A percentile compares a stretch with the other conserved stretches of the same genome.
Evolutionary conservation across 805 yeast genomes (phyloP).

Genomic region (Peterozyma xylosa): DNA sequence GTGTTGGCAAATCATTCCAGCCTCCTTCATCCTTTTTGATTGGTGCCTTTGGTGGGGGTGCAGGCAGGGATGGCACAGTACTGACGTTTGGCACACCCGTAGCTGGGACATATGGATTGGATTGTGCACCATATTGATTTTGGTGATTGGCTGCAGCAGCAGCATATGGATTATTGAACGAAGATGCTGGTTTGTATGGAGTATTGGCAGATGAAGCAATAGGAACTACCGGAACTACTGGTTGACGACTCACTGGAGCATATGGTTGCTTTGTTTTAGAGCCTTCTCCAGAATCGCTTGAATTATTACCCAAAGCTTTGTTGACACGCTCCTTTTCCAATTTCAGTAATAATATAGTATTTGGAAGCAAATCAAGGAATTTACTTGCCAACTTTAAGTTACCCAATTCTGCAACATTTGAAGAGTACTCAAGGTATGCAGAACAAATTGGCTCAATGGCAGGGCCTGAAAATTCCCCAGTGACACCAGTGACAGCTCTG

Average conservation of each 20-base stretch:
- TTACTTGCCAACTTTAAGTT: constrained; percentile 73
- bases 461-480: constrained; percentile 29
- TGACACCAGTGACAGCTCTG: constrained; percentile 37
- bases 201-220: constrained; percentile 10
- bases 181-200: not conserved
- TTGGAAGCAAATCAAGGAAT: constrained; percentile 66
- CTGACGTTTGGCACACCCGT: constrained; percentile 25
- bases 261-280: not conserved
- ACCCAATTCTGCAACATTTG: constrained; percentile 73
- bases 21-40: constrained; percentile 49
- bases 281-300: constrained; percentile 1
- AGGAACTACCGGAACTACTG: constrained; percentile 4
- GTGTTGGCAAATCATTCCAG: constrained; percentile 64
- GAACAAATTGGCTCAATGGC: constrained; percentile 43
- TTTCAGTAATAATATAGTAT: constrained; percentile 60
- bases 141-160: constrained; percentile 8
- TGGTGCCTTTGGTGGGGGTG: constrained; percentile 19
- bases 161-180: constrained; percentile 2
- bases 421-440: constrained; percentile 76
- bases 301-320: constrained; percentile 43
- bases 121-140: constrained; percentile 4
- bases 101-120: constrained; percentile 27
- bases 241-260: not conserved
- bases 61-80: constrained; percentile 12
- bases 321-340: constrained; percentile 72